Percentiles rank a stretch among this genome's conserved stretches.
phyloP scores from a whole-genome alignment of 768 basidiomycete species.

The Terana coerulea region DNA sequence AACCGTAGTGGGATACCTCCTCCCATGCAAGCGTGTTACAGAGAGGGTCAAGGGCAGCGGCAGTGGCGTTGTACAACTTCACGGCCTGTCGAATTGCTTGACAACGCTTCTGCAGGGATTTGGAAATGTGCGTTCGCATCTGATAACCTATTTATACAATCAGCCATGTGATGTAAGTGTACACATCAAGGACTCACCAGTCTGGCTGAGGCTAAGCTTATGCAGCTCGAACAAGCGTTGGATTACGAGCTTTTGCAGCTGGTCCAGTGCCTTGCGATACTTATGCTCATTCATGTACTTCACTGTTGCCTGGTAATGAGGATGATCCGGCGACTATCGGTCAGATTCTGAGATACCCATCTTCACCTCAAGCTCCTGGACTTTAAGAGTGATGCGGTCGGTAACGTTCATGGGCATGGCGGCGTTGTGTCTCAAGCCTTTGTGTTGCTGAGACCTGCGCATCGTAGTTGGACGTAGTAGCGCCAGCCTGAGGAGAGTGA shows the following conservation, averaged over 20 bases:
- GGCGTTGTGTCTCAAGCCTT: conserved; percentile 23
- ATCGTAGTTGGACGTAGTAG: not conserved
- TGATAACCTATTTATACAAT: conserved; percentile 21
- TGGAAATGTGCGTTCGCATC: conserved; percentile 27
- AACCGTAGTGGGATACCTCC: conserved; percentile 23
- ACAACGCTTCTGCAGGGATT: conserved; percentile 23
- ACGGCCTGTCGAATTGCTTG: conserved; percentile 23
- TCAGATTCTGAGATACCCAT: conserved; percentile 24
- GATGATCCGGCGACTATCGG: conserved; percentile 25
- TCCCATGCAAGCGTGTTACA: conserved; percentile 21
- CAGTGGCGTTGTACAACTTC: conserved; percentile 25
- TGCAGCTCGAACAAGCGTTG: conserved; percentile 35
- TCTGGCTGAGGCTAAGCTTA: conserved; percentile 31
- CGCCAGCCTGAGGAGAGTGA: too few species aligned
- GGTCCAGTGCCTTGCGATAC: conserved; percentile 29
- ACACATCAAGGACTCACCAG: conserved; percentile 23
- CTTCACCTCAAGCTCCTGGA: conserved; percentile 7
- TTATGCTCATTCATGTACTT: conserved; percentile 16
- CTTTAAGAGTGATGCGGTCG: conserved; percentile 16
- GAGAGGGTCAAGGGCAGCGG: conserved; percentile 18
- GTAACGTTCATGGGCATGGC: conserved; percentile 16
- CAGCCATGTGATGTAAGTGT: not conserved
- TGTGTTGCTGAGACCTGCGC: conserved; percentile 16
- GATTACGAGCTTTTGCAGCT: conserved; percentile 31
- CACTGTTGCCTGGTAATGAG: conserved; percentile 21